These are phyloP conservation scores for Paxillus rubicundulus DNA, from an alignment of 768 basidiomycete genomes.

Conservation along the genomic window DNA sequence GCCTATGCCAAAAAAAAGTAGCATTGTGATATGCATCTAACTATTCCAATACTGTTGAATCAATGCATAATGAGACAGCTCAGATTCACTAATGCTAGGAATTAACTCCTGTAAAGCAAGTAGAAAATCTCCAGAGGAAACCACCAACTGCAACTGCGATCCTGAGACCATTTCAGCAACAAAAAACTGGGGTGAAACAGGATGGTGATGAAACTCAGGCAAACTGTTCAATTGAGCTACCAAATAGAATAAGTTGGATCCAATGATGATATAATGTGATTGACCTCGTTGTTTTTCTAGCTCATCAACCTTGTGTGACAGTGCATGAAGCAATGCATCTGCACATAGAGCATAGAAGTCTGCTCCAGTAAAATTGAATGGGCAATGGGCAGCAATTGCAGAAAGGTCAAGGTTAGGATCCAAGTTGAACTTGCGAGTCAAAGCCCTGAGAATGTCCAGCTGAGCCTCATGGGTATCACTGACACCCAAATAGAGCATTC, in stretches of 20 bases:
- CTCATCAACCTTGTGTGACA: slow-evolving; percentile 81
- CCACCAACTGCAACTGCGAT: slow-evolving; percentile 72
- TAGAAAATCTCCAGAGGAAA: slow-evolving; percentile 73
- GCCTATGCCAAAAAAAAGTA: too few relatives aligned
- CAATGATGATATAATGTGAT: slow-evolving; percentile 12
- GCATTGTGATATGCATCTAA: neutral
- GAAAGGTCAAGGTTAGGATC: slow-evolving; percentile 63
- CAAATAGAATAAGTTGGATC: neutral
- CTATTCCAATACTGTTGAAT: slow-evolving; percentile 38
- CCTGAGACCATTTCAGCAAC: slow-evolving; percentile 75
- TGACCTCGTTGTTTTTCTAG: slow-evolving; percentile 75
- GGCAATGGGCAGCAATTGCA: slow-evolving; percentile 67
- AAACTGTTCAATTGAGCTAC: slow-evolving; percentile 43
- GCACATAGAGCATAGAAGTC: slow-evolving; percentile 98
- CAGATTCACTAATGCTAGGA: slow-evolving; percentile 80
- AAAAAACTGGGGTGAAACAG: slow-evolving; percentile 87
- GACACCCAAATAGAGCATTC: slow-evolving; percentile 94
- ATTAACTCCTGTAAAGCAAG: slow-evolving; percentile 66
- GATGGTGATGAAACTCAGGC: slow-evolving; percentile 44
- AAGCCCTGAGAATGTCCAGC: slow-evolving; percentile 78
- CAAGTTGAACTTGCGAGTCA: slow-evolving; percentile 90
- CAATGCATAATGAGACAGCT: slow-evolving; percentile 79
- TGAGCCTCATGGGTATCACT: slow-evolving; percentile 84
- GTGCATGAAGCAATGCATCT: slow-evolving; percentile 93
- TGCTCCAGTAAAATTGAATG: slow-evolving; percentile 95